A percentile compares a stretch with the other conserved stretches of the same genome.
phyloP scores from a whole-genome alignment of 2,329 filamentous ascomycete species.

The Hypomyces rosellus region DNA sequence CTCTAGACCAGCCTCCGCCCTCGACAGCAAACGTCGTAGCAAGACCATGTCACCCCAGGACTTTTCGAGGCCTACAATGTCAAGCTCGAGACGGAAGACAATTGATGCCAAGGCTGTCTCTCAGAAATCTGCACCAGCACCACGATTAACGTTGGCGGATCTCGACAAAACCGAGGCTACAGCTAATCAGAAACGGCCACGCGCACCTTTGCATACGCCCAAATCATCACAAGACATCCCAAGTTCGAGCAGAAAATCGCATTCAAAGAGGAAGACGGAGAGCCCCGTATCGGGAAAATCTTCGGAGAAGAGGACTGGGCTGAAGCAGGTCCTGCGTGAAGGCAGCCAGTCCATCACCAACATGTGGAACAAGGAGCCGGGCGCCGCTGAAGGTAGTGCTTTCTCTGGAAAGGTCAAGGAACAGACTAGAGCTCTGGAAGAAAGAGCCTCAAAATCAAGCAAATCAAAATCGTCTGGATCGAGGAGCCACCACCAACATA shows the following conservation, averaged over 20 bases:
- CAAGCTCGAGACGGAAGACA: constrained; percentile 6
- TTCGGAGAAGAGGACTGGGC: constrained; percentile 19
- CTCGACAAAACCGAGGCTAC: constrained; percentile 9
- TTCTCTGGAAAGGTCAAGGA: constrained; percentile 13
- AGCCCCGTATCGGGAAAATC: constrained; percentile 14
- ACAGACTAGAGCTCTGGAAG: constrained; percentile 19
- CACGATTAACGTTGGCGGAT: constrained; percentile 4
- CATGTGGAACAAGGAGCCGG: constrained; percentile 42
- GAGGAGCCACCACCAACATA: constrained; percentile 7
- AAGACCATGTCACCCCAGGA: not conserved
- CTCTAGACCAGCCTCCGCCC: not conserved
- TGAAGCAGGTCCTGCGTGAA: constrained; percentile 46
- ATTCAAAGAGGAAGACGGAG: constrained; percentile 25
- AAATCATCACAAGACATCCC: constrained; percentile 3
- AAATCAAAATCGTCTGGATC: constrained; percentile 10
- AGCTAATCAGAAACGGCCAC: constrained; percentile 42
- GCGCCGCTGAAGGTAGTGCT: constrained; percentile 14
- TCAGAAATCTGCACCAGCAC: constrained; percentile 12
- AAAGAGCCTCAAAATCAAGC: constrained; percentile 6
- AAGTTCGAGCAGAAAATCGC: not conserved
- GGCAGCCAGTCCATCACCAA: constrained; percentile 41
- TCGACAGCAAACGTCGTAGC: not conserved
- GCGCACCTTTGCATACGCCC: constrained; percentile 27
- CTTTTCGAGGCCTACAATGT: constrained; percentile 9
- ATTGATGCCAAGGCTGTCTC: constrained; percentile 5